Percentiles rank a stretch among this genome's conserved stretches.
These are phyloP conservation scores for Gymnopilus dilepis DNA, from an alignment of 768 basidiomycete genomes.

Conservation along the genomic window DNA sequence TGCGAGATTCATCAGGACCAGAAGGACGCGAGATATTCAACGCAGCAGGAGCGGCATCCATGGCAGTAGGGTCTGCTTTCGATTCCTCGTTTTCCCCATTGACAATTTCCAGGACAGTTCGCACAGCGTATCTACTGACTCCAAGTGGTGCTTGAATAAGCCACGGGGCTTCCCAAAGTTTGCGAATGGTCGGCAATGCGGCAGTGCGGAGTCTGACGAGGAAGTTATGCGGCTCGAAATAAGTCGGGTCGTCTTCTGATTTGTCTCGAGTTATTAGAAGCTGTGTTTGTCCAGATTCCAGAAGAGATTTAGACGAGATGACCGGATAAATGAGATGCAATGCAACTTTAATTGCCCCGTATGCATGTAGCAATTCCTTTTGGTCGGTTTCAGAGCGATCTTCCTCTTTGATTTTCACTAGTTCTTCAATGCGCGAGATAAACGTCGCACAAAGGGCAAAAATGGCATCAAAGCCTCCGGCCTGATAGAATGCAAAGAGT, in stretches of 20 bases:
- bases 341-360: conserved; percentile 80
- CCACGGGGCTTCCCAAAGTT: conserved; percentile 88
- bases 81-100: conserved; percentile 82
- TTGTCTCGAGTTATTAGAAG: conserved; percentile 77
- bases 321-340: conserved; percentile 79
- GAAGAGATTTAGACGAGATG: conserved; percentile 77
- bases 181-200: conserved; percentile 66
- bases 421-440: conserved; percentile 58
- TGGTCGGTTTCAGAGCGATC: conserved; percentile 61
- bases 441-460: conserved; percentile 61
- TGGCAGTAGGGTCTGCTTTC: conserved; percentile 48
- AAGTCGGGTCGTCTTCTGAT: conserved; percentile 74
- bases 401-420: conserved; percentile 54
- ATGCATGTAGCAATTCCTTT: conserved; percentile 76
- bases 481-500: conserved; percentile 72
- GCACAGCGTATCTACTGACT: conserved; percentile 76
- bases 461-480: conserved; percentile 74
- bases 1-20: conserved; percentile 76
- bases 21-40: conserved; percentile 38
- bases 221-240: conserved; percentile 88
- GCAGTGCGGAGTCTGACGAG: conserved; percentile 79
- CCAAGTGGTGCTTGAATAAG: conserved; percentile 74
- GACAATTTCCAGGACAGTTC: conserved; percentile 79
- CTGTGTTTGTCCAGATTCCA: conserved; percentile 86
- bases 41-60: conserved; percentile 35